Base-by-base conservation (phyloP, 805 yeast species). In the Candida sakaeoensis region DNA sequence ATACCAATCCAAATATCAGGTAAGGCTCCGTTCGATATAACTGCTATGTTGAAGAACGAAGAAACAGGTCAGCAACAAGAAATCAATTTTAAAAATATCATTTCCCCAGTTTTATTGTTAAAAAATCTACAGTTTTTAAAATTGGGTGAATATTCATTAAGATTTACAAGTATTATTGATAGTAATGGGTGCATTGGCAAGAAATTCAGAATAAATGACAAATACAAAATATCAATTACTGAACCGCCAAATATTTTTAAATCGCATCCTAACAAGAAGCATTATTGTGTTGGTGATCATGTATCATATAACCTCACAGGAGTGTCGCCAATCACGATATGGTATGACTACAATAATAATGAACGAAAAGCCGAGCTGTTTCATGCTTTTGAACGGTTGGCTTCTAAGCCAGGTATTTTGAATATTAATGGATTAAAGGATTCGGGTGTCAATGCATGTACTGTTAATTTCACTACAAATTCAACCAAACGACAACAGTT, bases 211-310 rank as follows among this genome's bases (percentile, higher is more conserved):
- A 41, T 44, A 3, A 45, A 52, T 14, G 64, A 77, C 39, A 65
- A 62, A 36, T 70, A 76, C 18, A 61, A 69, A 12, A 70, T 90
- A 34, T 72, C 79, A 1, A 79, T 90, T 6, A 80, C 91, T 2
- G 90, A 85, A 49, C 80, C 81, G 8, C 96, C 97, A 7, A 74
- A 77, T 45, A 80, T 90, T 6, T 63, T 61, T 42, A 59, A 72
- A 28, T 34, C 53, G 51, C 33, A 35, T 36, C 2, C 31, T 10
- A 12, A 8, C 2, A 44, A 44, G 24, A 4, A 18, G 10, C 75
- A 83, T 51, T 83, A 80, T 53, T 93, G 99, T 73, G 95, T 91
- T 19, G 99, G 99, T 8, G 98, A 91, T 46, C 83, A 85, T 44
- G 77, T 93, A 18, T 72, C 83, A 1, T 86, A 86, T 55, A 75